Evolutionary conservation across 495 filamentous ascomycete genomes (phyloP), one percentile per base, ranked within the genome.

Genomic region (Cercophora scortea): DNA sequence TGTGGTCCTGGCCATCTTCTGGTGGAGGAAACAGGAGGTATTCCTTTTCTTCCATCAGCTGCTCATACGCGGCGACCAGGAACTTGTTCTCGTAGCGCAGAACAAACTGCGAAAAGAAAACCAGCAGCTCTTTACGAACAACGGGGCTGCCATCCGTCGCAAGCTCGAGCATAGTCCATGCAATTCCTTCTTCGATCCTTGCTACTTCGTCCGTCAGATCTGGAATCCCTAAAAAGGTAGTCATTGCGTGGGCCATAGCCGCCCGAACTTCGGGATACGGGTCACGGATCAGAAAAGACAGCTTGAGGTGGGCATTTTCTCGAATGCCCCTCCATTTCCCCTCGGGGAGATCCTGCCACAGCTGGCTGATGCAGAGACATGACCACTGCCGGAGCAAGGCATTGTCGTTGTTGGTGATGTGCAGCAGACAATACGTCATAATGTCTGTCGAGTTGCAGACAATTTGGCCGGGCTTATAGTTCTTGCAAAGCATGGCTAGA

Each of bases 311-410:
- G 8, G 91, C 93, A 53, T 81, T 78, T 59, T 85, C 87, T 43
- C 88, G 76, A 53, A 97, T 95, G 15, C 89, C 93, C 63, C 86
- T 80, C 89, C 90, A 95, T 65, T 96, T 97, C 2, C 90, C 92
- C 56, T 96, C 90, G 0, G 90, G 81, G 47, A 87, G 86, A 63
- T 94, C 87, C 35, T 79, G 79, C 92, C 94, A 99, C 7, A 99
- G 78, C 73, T 95, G 91, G 63, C 92, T 95, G 38, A 99, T 83
- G 67, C 91, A 96, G 5, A 99, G 79, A 65, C 90, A 96, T 10
- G 90, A 90, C 93, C 94, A 99, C 68, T 97, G 93, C 18, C 94
- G 79, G 36, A 99, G 74, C 13, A 96, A 69, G 4, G 90, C 88
- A 57, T 95, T 96, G 43, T 93, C 85, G 9, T 81, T 76, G 61